Conservation (phyloP, 2,329 filamentous ascomycete genomes). For the Colletotrichum sp. region DNA sequence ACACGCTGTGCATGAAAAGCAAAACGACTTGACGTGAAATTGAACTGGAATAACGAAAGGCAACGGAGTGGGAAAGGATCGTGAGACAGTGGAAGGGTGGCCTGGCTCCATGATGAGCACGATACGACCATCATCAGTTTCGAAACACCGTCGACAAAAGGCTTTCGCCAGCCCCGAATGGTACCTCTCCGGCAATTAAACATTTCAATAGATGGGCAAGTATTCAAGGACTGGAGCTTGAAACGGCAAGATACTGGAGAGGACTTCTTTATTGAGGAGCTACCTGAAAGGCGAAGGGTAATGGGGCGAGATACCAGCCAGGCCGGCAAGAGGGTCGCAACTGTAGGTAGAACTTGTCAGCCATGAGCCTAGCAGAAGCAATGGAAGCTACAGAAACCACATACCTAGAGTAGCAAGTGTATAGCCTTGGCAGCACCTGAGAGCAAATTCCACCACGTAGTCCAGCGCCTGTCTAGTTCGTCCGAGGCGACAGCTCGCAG, state of each 20-base stretch:
- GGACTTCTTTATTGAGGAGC: background rate
- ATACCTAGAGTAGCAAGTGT: background rate
- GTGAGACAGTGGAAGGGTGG: background rate
- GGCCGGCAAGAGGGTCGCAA: background rate
- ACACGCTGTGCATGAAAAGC: fast-evolving
- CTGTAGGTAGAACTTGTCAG: background rate
- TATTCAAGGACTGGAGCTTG: background rate
- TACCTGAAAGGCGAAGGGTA: background rate
- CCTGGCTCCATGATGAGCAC: background rate
- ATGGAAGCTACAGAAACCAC: fast-evolving
- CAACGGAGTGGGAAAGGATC: fast-evolving
- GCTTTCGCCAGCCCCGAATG: background rate
- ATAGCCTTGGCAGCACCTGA: background rate
- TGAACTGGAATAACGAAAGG: background rate
- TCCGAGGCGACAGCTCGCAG: background rate
- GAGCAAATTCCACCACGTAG: background rate
- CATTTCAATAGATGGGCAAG: background rate
- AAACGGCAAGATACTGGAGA: background rate
- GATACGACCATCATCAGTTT: background rate
- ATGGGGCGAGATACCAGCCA: background rate
- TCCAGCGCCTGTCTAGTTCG: background rate
- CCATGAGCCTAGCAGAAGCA: background rate
- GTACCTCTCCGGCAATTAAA: background rate
- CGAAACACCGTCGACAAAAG: background rate
- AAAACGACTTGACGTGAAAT: background rate